These are phyloP conservation scores for Acacia crassicarpa DNA, from an alignment of 306 rosid species.

Conservation along the genomic window DNA sequence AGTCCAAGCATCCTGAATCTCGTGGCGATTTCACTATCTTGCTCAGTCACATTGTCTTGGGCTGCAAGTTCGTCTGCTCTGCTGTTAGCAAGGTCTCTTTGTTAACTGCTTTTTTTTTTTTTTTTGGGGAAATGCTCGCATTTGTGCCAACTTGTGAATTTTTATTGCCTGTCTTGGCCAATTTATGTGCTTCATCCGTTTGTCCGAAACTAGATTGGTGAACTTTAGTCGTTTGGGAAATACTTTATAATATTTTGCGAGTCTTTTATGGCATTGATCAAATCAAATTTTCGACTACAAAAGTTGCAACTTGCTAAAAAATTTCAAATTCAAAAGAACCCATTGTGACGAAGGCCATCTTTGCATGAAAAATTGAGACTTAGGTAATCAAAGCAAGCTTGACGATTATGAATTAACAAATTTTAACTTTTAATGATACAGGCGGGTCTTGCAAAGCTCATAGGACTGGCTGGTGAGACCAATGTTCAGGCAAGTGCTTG, in stretches of 20 bases:
- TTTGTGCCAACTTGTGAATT: not conserved
- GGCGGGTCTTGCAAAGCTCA: constrained; percentile 98
- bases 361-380: constrained; percentile 12
- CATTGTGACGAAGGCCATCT: not conserved
- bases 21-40: constrained; percentile 95
- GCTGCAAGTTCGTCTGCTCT: constrained; percentile 94
- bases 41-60: constrained; percentile 95
- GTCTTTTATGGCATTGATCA: not conserved
- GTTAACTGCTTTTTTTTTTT: too few relatives aligned
- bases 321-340: not conserved
- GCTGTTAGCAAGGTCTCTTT: constrained; percentile 76
- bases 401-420: not conserved
- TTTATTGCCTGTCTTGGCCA: not conserved
- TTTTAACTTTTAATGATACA: constrained; percentile 55
- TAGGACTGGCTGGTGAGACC: constrained; percentile 99
- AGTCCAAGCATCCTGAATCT: constrained; percentile 76
- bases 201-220: too few relatives aligned
- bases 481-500: constrained; percentile 80
- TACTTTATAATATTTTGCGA: not conserved
- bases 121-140: not conserved
- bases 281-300: not conserved
- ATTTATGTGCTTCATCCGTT: not conserved
- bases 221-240: not conserved
- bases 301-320: not conserved
- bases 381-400: not conserved